Evolutionary conservation across 1,139 yeast genomes (phyloP), one percentile per base, ranked within the genome.

Genomic region (Scheffersomyces quercinus): DNA sequence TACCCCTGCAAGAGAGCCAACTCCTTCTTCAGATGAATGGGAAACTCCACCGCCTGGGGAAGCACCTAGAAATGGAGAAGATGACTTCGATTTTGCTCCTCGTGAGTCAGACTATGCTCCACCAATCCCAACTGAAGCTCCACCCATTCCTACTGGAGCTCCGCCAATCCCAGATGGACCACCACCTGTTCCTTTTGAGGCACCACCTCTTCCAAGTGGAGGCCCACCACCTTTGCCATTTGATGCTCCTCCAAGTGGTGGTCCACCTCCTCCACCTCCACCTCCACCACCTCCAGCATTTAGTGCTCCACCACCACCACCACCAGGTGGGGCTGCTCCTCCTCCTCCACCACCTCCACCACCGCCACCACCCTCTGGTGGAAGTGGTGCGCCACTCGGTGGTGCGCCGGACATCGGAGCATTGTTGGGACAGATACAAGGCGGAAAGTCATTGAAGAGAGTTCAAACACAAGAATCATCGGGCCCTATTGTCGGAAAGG

Each of bases 371-470:
- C 43, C 53, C 10, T 38, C 48, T 5, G 46, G 52, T 15, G 58
- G 60, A 10, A 47, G 60, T 5, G 44, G 53, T 10, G 36, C 48
- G 2, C 50, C 65, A 9, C 46, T 60, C 2, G 57, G 61, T 1
- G 73, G 69, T 0, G 59, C 67, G 2, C 70, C 75, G 4, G 63
- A 68, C 43, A 67, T 79, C 36, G 62, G 70, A 16, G 79, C 81
- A 0, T 66, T 81, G 36, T 67, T 81, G 38, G 82, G 82, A 7
- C 83, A 81, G 54, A 81, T 81, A 46, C 72, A 73, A n/a, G 74
- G 73, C 3, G 86, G 86, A 16, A 68, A 60, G 41, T 46, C 75
- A 1, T 69, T 81, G 51, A 73, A 67, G 49, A 79, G 69, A 54
- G 85, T 81, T 7, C 26, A 20, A 20, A 20, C 26, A 20, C 26